Evolutionary conservation across 2,329 filamentous ascomycete genomes (phyloP).

Genomic region (Cephalotrichum gorgonifer): DNA sequence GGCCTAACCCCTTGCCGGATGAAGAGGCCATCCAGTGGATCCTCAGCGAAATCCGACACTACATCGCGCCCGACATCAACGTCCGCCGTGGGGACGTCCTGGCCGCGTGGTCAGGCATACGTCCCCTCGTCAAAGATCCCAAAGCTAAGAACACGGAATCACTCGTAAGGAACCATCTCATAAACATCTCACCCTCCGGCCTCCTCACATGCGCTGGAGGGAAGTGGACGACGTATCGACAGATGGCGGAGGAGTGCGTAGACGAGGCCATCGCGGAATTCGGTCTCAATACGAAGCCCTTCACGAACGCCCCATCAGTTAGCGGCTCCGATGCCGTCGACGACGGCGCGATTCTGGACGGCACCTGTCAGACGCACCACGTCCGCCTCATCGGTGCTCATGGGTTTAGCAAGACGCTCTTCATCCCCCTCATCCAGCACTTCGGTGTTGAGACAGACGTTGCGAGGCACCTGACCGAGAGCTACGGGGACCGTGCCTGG

Average conservation of each 20-base stretch:
- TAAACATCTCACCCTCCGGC: slow-evolving; percentile 69
- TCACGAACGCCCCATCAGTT: slow-evolving; percentile 53
- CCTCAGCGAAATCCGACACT: slow-evolving; percentile 69
- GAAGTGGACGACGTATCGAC: slow-evolving; percentile 88
- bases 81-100: slow-evolving; percentile 80
- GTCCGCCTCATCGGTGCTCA: slow-evolving; percentile 76
- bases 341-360: slow-evolving; percentile 54
- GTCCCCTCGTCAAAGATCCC: slow-evolving; percentile 76
- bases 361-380: slow-evolving; percentile 73
- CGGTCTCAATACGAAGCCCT: slow-evolving; percentile 44
- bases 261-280: slow-evolving; percentile 68
- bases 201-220: slow-evolving; percentile 78
- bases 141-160: slow-evolving; percentile 80
- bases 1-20: slow-evolving; percentile 62
- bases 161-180: slow-evolving; percentile 76
- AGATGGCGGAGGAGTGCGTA: slow-evolving; percentile 86
- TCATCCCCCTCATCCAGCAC: slow-evolving; percentile 91
- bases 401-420: slow-evolving; percentile 78
- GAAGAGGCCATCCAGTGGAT: slow-evolving; percentile 87
- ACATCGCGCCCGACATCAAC: slow-evolving; percentile 74
- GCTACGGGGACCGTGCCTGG: slow-evolving; percentile 91
- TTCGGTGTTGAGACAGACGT: slow-evolving; percentile 88
- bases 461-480: slow-evolving; percentile 75
- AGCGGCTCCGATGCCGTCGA: slow-evolving; percentile 60
- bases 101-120: slow-evolving; percentile 81